phyloP scores from a whole-genome alignment of 331 rosid genomes.

The Ulmus americana region DNA sequence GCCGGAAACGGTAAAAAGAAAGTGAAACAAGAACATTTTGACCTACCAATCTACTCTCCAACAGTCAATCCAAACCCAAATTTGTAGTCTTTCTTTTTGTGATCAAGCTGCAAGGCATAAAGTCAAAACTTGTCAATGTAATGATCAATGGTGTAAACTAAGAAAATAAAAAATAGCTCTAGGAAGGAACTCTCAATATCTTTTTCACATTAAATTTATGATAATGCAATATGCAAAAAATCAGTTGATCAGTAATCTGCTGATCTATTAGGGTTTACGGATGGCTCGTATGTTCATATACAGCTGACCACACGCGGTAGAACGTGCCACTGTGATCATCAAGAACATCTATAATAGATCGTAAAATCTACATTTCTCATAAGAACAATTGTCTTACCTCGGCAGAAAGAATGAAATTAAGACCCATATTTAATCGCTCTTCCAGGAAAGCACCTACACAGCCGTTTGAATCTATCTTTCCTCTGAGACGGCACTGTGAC shows the following conservation, averaged over 20 bases:
- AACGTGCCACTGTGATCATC: neutral
- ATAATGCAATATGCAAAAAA: too few species aligned
- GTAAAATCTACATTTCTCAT: neutral
- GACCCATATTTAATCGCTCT: conserved; percentile 96
- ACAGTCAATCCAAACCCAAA: conserved; percentile 96
- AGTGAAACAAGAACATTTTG: neutral
- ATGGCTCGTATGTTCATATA: neutral
- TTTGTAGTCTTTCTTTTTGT: conserved; percentile 89
- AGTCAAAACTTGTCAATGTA: conserved; percentile 27
- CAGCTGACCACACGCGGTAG: neutral
- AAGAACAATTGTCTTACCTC: conserved; percentile 55
- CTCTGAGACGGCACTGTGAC: conserved; percentile 87
- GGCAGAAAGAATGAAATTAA: conserved; percentile 90
- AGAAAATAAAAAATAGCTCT: neutral
- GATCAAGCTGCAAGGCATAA: conserved; percentile 67
- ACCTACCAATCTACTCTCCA: conserved; percentile 55
- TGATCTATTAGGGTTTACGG: too few species aligned
- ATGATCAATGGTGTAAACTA: neutral
- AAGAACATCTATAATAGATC: too few species aligned
- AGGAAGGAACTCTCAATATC: neutral
- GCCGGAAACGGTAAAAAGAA: neutral
- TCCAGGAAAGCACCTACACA: conserved; percentile 67
- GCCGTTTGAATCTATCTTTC: conserved; percentile 95
- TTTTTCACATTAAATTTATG: neutral
- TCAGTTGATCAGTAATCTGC: neutral